These are phyloP conservation scores for Porogramme epimiltina DNA, from an alignment of 1,284 basidiomycete species.

Conservation along the genomic window DNA sequence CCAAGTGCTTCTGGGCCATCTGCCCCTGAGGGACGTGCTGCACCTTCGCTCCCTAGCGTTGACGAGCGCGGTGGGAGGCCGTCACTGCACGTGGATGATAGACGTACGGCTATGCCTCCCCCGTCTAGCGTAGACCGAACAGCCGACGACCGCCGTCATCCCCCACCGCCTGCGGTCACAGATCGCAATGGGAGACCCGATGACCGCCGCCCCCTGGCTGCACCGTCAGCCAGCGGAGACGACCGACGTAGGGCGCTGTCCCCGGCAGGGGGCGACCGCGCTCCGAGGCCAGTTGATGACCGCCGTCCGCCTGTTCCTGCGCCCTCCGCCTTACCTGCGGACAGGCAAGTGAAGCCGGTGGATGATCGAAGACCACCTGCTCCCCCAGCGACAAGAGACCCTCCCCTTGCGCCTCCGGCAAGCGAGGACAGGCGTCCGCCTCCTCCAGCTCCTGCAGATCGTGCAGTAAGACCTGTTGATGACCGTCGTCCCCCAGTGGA, in stretches of 20 bases:
- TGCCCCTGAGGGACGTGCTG: conserved; percentile 21
- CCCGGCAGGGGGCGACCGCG: conserved; percentile 12
- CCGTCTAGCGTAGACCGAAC: conserved; percentile 7
- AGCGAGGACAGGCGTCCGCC: conserved; percentile 15
- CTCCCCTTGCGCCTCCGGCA: conserved; percentile 1
- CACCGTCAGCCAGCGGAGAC: conserved; percentile 3
- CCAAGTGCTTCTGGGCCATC: conserved; percentile 3
- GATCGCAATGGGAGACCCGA: conserved; percentile 10
- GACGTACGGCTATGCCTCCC: conserved; percentile 2
- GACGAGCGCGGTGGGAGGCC: conserved; percentile 9
- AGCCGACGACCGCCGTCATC: conserved; percentile 15
- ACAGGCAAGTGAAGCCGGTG: conserved; percentile 1
- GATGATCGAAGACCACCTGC: conserved; percentile 13
- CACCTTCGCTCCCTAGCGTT: neutral
- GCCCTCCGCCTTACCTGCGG: conserved; percentile 1
- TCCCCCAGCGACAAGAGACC: conserved; percentile 6
- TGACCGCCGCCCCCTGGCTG: conserved; percentile 14
- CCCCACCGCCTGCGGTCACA: neutral
- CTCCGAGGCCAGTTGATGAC: conserved; percentile 13
- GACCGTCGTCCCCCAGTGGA: conserved; percentile 18
- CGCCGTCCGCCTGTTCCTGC: conserved; percentile 9
- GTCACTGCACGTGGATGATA: conserved; percentile 6
- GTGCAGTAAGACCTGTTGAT: conserved; percentile 14
- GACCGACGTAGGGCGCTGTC: conserved; percentile 15
- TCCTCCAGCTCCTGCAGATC: conserved; percentile 12